A percentile compares a stretch with the other conserved stretches of the same genome.
Evolutionary conservation across 805 yeast species (phyloP).

Genomic region (Cyberlindnera veronae): DNA sequence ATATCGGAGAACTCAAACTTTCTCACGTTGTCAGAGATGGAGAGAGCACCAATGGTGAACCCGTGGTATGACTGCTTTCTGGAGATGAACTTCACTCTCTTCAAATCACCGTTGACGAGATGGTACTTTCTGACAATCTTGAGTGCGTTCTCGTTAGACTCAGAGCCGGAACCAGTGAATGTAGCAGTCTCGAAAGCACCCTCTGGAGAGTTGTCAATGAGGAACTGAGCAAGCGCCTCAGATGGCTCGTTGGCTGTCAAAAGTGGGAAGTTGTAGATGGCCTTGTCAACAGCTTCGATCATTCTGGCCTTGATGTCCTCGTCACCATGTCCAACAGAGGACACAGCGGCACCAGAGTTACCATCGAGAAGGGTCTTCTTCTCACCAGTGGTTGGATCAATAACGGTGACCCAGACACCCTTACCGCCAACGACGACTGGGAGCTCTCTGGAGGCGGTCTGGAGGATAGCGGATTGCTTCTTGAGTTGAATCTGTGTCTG

Average conservation of each 20-base stretch:
- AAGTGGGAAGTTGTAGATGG: conserved; percentile 36
- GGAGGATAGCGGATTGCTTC: conserved; percentile 27
- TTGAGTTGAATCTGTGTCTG: conserved; percentile 14
- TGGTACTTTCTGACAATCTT: conserved; percentile 51
- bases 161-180: conserved; percentile 60
- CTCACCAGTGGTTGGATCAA: conserved; percentile 36
- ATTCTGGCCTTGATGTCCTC: conserved; percentile 38
- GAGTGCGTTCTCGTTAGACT: conserved; percentile 62
- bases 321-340: conserved; percentile 45
- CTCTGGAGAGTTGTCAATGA: conserved; percentile 41
- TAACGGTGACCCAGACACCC: conserved; percentile 35
- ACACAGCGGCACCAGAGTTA: conserved; percentile 49
- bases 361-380: conserved; percentile 37
- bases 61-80: conserved; percentile 48
- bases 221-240: conserved; percentile 40
- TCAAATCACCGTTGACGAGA: conserved; percentile 39
- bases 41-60: conserved; percentile 43
- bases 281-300: conserved; percentile 35
- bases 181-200: conserved; percentile 41
- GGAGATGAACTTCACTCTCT: conserved; percentile 41
- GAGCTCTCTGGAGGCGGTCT: conserved; percentile 29
- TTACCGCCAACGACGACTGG: conserved; percentile 36
- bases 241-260: conserved; percentile 34
- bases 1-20: conserved; percentile 33
- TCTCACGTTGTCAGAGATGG: conserved; percentile 39